Percentiles rank a stretch among this genome's conserved stretches.
These are phyloP conservation scores for Neonectria hederae DNA, from an alignment of 2,329 filamentous ascomycete genomes.

Conservation along the genomic window DNA sequence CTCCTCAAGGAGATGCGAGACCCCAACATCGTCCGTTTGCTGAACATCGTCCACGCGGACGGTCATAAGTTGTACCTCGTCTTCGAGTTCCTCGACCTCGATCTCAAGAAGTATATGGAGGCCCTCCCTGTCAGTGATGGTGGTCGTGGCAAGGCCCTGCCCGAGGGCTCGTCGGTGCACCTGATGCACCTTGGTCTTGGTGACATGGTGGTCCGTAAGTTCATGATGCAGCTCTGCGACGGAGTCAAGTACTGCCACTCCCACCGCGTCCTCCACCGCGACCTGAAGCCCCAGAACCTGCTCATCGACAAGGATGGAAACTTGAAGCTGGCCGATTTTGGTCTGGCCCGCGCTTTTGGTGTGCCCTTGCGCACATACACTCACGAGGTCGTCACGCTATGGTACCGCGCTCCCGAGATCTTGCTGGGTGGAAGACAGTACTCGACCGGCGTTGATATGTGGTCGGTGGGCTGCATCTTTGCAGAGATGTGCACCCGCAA, in stretches of 20 bases:
- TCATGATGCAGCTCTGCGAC: constrained; percentile 88
- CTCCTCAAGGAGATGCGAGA: constrained; percentile 95
- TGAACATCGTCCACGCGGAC: constrained; percentile 95
- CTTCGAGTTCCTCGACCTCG: constrained; percentile 89
- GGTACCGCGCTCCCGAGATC: constrained; percentile 93
- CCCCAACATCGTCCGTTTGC: constrained; percentile 85
- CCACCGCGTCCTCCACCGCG: constrained; percentile 86
- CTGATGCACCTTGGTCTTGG: constrained; percentile 76
- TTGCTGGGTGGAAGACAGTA: constrained; percentile 90
- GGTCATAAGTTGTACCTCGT: constrained; percentile 95
- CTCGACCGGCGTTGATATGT: constrained; percentile 95
- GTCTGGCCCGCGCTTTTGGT: constrained; percentile 88
- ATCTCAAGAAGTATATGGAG: constrained; percentile 97
- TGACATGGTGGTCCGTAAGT: constrained; percentile 87
- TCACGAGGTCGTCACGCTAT: constrained; percentile 93
- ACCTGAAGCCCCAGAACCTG: constrained; percentile 91
- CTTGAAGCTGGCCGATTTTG: constrained; percentile 90
- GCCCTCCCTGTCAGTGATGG: constrained; percentile 84
- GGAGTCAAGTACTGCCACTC: constrained; percentile 90
- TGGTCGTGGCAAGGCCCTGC: constrained; percentile 84
- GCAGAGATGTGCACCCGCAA: constrained; percentile 97
- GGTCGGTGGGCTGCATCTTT: constrained; percentile 94
- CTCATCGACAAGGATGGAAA: constrained; percentile 88
- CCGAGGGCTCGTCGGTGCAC: constrained; percentile 75
- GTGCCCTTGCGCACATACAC: constrained; percentile 92